A percentile compares a stretch with the other conserved stretches of the same genome.
Conservation (phyloP, 1,284 basidiomycete genomes). For the Ustilago xerochloae region DNA sequence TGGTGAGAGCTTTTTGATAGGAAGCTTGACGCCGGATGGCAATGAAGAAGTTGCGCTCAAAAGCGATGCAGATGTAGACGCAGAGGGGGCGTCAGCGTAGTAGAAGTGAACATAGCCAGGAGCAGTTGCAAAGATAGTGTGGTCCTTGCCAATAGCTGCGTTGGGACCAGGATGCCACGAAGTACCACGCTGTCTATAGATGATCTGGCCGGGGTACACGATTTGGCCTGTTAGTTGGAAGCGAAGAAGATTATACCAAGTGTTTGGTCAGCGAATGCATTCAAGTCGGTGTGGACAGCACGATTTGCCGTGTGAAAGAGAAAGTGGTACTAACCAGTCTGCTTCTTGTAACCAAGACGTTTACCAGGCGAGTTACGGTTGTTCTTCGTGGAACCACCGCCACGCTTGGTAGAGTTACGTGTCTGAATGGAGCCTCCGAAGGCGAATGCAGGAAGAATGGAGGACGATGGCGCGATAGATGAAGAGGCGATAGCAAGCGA, state of each 20-base stretch:
- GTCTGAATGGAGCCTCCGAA: slow-evolving; percentile 65
- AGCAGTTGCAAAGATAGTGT: slow-evolving; percentile 65
- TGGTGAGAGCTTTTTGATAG: slow-evolving; percentile 29
- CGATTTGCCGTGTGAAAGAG: background rate
- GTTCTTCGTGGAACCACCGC: slow-evolving; percentile 67
- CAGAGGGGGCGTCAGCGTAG: slow-evolving; percentile 36
- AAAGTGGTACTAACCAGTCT: slow-evolving; percentile 44
- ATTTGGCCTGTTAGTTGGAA: slow-evolving; percentile 38
- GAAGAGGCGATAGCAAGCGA: slow-evolving; percentile 55
- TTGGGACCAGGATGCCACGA: slow-evolving; percentile 66
- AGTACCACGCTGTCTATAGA: slow-evolving; percentile 66
- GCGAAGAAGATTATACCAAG: background rate
- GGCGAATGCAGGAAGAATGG: slow-evolving; percentile 52
- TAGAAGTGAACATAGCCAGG: slow-evolving; percentile 67
- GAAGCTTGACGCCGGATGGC: slow-evolving; percentile 38
- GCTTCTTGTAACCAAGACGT: slow-evolving; percentile 65
- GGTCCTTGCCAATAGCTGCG: slow-evolving; percentile 64
- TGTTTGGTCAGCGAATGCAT: no score
- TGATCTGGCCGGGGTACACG: slow-evolving; percentile 64
- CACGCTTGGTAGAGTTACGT: slow-evolving; percentile 67
- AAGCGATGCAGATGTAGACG: slow-evolving; percentile 5
- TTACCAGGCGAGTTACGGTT: slow-evolving; percentile 66
- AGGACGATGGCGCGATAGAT: slow-evolving; percentile 14
- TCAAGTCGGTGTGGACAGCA: no score
- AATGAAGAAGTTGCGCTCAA: slow-evolving; percentile 9